Evolutionary conservation across 345 rosid genomes (phyloP).

Genomic region (Salix viminalis): DNA sequence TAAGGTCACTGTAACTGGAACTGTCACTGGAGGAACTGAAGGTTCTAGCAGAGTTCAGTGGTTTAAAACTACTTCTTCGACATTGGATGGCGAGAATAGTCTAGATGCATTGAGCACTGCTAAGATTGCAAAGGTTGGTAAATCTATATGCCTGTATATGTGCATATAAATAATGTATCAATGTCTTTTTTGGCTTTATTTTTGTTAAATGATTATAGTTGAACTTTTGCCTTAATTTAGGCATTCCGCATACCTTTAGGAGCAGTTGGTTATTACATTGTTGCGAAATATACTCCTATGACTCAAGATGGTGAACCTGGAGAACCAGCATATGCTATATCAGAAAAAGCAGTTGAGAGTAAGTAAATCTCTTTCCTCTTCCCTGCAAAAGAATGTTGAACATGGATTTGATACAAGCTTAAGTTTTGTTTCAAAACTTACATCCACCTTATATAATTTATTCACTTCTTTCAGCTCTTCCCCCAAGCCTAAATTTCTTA

Average conservation of each 20-base stretch:
- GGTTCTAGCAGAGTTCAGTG: slow-evolving; percentile 95
- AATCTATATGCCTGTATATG: neutral
- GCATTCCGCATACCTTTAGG: slow-evolving; percentile 92
- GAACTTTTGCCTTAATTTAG: slow-evolving; percentile 39
- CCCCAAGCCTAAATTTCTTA: slow-evolving; percentile 89
- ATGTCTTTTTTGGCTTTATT: neutral
- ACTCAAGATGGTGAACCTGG: slow-evolving; percentile 80
- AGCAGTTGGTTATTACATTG: slow-evolving; percentile 78
- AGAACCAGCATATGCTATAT: slow-evolving; percentile 67
- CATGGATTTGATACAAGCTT: neutral
- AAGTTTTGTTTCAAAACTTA: neutral
- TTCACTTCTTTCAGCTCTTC: slow-evolving; percentile 64
- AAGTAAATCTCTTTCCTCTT: slow-evolving; percentile 31
- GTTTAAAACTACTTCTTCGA: slow-evolving; percentile 65
- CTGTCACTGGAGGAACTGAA: slow-evolving; percentile 87
- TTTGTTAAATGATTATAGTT: slow-evolving; percentile 19
- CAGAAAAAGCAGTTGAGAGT: slow-evolving; percentile 77
- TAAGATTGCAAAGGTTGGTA: slow-evolving; percentile 77
- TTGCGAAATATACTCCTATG: slow-evolving; percentile 89
- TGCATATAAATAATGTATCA: neutral
- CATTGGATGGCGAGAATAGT: slow-evolving; percentile 47
- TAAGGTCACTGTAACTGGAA: slow-evolving; percentile 75
- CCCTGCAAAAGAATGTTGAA: neutral
- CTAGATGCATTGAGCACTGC: slow-evolving; percentile 85
- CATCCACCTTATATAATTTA: slow-evolving; percentile 8